Base-by-base conservation (phyloP, 2,329 filamentous ascomycete genomes). In the Aspergillus sp. region DNA sequence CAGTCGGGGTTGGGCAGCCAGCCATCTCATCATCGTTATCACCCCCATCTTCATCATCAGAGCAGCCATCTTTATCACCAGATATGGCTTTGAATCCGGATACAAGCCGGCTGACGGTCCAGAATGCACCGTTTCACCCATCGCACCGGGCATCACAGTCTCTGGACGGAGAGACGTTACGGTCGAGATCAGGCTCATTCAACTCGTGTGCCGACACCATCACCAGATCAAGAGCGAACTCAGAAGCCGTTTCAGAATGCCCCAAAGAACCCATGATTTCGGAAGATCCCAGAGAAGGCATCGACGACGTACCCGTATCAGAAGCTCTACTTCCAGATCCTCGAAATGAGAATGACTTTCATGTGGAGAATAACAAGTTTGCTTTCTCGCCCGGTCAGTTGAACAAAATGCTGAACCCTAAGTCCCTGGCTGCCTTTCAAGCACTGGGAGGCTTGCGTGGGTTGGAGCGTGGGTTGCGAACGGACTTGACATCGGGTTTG, bases 401-500 rank as follows among this genome's bases (percentile, higher is more conserved):
- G 50, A 85, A 83, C 57, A 95, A 95, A 66, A 78, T 95, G 70
- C 81, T 91, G 49, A 93, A 94, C 61, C 90, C 90, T 4, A 95
- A 95, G 71, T 94, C 82, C 48, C 69, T 95, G 45, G 74, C 84
- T 9, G 90, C 90, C 1, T 95, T 91, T 54, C 86, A 85, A 58
- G 83, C 83, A 10, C 64, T 96, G 5, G 90, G 90, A 39, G 90
- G 90, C 26, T 66, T 95, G 11, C 68, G 68, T 12, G 90, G 90
- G 1, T 66, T 96, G 39, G 89, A 91, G 65, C 86, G 82, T 59
- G 90, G 90, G 7, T 70, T 96, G 28, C 76, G 86, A 39, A 83
- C 82, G 6, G 81, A 93, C 62, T 74, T 87, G 28, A 78, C 76
- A 40, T 75, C 84, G 31, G 90, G 90, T 6, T 64, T 96, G 42